These are phyloP conservation scores for Phytophthora pinifolia DNA, from an alignment of 352 stramenopile species.

Conservation along the genomic window DNA sequence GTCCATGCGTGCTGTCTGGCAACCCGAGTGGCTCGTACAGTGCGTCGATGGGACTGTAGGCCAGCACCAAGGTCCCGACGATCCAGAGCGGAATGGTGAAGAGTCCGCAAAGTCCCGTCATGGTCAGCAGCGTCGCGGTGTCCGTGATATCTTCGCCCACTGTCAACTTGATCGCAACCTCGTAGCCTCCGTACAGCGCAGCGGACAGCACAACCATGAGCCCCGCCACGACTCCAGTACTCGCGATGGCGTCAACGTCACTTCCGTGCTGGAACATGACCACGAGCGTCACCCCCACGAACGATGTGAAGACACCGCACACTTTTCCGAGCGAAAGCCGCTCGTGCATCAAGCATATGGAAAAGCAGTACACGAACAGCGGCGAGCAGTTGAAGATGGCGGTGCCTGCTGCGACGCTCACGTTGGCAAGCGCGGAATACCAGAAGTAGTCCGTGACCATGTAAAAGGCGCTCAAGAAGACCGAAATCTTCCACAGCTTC, in stretches of 20 bases:
- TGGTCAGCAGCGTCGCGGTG: conserved; percentile 43
- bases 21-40: conserved; percentile 54
- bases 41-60: conserved; percentile 35
- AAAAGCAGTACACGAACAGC: conserved; percentile 73
- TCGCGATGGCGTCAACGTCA: conserved; percentile 23
- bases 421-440: conserved; percentile 45
- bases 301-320: conserved; percentile 41
- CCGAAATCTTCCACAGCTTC: conserved; percentile 36
- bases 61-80: conserved; percentile 41
- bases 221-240: conserved; percentile 35
- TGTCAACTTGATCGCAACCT: conserved; percentile 42
- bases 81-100: conserved; percentile 54
- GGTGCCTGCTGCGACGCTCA: conserved; percentile 47
- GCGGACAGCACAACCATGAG: conserved; percentile 51
- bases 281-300: conserved; percentile 49
- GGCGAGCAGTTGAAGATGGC: conserved; percentile 66
- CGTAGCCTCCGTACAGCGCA: conserved; percentile 49
- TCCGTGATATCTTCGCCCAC: conserved; percentile 47
- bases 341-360: conserved; percentile 56
- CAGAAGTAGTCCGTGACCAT: conserved; percentile 57
- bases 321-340: conserved; percentile 39
- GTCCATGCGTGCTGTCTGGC: conserved; percentile 32
- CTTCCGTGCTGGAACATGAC: conserved; percentile 43
- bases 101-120: conserved; percentile 36
- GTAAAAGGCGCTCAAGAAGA: conserved; percentile 44